These are phyloP conservation scores for Stagonosporopsis chrysanthemi DNA, from an alignment of 2,329 filamentous ascomycete genomes.

Conservation along the genomic window DNA sequence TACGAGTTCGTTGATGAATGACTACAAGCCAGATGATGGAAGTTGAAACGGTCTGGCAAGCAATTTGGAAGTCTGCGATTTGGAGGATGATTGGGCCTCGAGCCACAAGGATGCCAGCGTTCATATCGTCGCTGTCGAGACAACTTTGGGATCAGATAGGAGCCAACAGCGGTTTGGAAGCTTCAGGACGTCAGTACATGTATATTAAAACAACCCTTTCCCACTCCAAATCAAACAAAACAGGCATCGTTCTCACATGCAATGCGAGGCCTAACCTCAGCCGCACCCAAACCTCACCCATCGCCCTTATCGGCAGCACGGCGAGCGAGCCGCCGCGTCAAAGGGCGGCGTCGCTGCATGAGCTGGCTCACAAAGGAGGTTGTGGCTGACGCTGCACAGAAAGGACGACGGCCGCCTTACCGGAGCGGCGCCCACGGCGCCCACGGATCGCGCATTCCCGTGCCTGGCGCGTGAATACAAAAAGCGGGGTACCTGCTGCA, in stretches of 20 bases:
- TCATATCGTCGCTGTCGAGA: background rate
- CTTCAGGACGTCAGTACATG: background rate
- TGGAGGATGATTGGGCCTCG: background rate
- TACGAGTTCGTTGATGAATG: too few relatives aligned
- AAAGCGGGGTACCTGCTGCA: slow-evolving; percentile 4
- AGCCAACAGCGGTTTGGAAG: background rate
- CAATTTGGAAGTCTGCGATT: background rate
- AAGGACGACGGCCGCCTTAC: slow-evolving; percentile 1
- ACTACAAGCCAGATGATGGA: too few relatives aligned
- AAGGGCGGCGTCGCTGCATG: background rate
- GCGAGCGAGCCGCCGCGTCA: background rate
- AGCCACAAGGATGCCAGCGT: background rate
- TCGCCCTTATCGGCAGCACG: slow-evolving; percentile 5
- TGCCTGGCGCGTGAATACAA: slow-evolving; percentile 6
- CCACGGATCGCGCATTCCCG: slow-evolving; percentile 4
- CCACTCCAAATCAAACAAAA: background rate
- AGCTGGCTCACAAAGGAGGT: background rate
- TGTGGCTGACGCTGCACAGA: background rate
- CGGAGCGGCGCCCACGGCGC: slow-evolving; percentile 1
- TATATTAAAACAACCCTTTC: too few relatives aligned
- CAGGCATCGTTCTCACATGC: background rate
- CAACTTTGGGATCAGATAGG: background rate
- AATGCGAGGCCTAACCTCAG: background rate
- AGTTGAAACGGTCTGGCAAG: too few relatives aligned
- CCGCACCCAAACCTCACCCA: background rate